These are phyloP conservation scores for Entoloma clypeatum DNA, from an alignment of 1,284 basidiomycete species.

Conservation along the genomic window DNA sequence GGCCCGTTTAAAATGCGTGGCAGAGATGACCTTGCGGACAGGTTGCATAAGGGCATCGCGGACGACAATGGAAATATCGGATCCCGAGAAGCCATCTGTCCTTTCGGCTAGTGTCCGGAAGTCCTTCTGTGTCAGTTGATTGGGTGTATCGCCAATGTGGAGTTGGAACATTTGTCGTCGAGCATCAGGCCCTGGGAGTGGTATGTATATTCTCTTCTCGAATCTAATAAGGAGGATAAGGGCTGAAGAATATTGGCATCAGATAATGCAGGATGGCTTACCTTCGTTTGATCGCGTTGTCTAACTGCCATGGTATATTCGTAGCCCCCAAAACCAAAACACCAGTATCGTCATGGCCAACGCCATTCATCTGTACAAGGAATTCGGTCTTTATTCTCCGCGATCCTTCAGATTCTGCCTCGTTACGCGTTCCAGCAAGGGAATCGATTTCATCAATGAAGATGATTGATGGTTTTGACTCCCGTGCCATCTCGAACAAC, in stretches of 20 bases:
- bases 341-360: constrained; percentile 96
- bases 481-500: constrained; percentile 94
- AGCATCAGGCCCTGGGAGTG: constrained; percentile 92
- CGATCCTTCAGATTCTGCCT: constrained; percentile 95
- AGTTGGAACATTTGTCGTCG: constrained; percentile 95
- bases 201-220: constrained; percentile 98
- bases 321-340: constrained; percentile 99
- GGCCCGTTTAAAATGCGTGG: constrained; percentile 90
- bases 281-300: constrained; percentile 97
- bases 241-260: background rate
- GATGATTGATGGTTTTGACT: constrained; percentile 96
- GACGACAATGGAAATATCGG: constrained; percentile 93
- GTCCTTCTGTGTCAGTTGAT: constrained; percentile 76
- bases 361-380: constrained; percentile 97
- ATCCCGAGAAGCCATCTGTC: constrained; percentile 95
- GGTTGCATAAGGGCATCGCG: constrained; percentile 99
- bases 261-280: constrained; percentile 28
- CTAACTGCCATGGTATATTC: constrained; percentile 97
- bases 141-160: constrained; percentile 92
- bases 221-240: constrained; percentile 49
- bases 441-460: constrained; percentile 99
- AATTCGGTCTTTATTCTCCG: constrained; percentile 99
- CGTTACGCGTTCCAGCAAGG: constrained; percentile 90
- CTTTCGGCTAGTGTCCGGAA: constrained; percentile 79
- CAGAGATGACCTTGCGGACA: constrained; percentile 91